Percentiles rank a stretch among this genome's conserved stretches.
phyloP scores from a whole-genome alignment of 192 early-diverging fungal genomes.

The Coemansia biformis region DNA sequence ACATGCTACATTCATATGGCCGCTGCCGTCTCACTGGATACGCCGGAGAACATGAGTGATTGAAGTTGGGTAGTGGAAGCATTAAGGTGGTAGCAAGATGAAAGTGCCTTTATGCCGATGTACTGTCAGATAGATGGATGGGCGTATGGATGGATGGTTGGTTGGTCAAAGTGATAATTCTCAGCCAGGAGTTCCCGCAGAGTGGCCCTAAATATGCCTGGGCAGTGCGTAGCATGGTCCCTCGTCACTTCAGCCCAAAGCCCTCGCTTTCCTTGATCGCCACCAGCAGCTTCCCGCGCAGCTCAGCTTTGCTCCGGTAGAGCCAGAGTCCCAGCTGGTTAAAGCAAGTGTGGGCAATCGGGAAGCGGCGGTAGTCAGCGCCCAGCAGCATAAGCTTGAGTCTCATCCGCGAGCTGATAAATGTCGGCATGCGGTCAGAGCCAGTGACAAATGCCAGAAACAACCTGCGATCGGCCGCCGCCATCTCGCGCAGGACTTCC shows the following conservation, averaged over 20 bases:
- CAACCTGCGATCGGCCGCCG: constrained; percentile 59
- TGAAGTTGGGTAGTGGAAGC: too few relatives aligned
- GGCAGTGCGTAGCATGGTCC: too few relatives aligned
- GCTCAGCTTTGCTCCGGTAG: constrained; percentile 63
- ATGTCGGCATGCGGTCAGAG: constrained; percentile 78
- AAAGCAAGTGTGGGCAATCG: constrained; percentile 91
- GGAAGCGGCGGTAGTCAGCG: constrained; percentile 60
- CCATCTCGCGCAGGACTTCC: constrained; percentile 68
- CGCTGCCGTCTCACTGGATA: too few relatives aligned
- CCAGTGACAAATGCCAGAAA: constrained; percentile 88
- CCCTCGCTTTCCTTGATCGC: constrained; percentile 79
- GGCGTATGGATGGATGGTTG: too few relatives aligned
- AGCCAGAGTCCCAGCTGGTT: constrained; percentile 83
- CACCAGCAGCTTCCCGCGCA: constrained; percentile 60
- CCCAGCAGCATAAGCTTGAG: constrained; percentile 72
- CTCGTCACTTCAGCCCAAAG: constrained; percentile 69
- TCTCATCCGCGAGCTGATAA: constrained; percentile 52
- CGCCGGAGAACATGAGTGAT: too few relatives aligned
- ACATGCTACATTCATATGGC: too few relatives aligned
- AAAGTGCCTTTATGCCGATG: too few relatives aligned
- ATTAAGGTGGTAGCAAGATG: too few relatives aligned
- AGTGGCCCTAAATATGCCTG: too few relatives aligned
- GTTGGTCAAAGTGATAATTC: too few relatives aligned
- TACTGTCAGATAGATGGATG: too few relatives aligned
- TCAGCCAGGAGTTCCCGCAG: too few relatives aligned